Percentiles rank a stretch among this genome's conserved stretches.
phyloP scores from a whole-genome alignment of 345 rosid species.

The Gossypioides kirkii region DNA sequence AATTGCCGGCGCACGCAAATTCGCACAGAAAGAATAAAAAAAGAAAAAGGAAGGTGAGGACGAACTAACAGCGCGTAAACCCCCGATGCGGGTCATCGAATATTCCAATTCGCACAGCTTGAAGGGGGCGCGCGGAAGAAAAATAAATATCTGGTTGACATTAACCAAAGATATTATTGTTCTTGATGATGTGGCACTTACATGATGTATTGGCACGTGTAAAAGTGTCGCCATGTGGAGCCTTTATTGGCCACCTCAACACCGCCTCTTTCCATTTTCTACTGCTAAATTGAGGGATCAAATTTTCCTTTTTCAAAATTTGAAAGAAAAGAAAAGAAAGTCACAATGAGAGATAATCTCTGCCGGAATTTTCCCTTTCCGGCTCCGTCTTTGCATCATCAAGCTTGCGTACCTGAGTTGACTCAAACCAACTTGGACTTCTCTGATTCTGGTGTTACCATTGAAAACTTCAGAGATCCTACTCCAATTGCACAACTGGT shows the following conservation, averaged over 20 bases:
- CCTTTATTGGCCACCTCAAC: constrained; percentile 21
- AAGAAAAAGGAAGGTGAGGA: too few species aligned
- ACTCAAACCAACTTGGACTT: constrained; percentile 33
- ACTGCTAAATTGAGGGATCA: constrained; percentile 13
- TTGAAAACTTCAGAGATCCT: constrained; percentile 20
- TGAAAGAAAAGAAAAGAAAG: neutral
- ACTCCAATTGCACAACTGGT: constrained; percentile 29
- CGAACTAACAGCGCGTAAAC: too few species aligned
- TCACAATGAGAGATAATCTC: constrained; percentile 13
- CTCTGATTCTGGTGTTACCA: constrained; percentile 39
- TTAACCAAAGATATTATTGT: constrained; percentile 42
- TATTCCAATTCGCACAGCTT: too few species aligned
- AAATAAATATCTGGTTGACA: constrained; percentile 44
- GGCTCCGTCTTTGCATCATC: constrained; percentile 30
- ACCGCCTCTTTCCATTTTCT: constrained; percentile 14
- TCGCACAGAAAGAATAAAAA: too few species aligned
- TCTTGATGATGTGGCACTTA: constrained; percentile 35
- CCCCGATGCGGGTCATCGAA: too few species aligned
- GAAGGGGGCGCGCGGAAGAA: neutral
- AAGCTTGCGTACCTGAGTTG: constrained; percentile 27
- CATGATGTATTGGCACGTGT: constrained; percentile 34
- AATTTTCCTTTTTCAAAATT: neutral
- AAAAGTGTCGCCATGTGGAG: constrained; percentile 67
- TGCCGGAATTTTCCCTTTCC: constrained; percentile 21
- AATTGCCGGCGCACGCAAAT: too few species aligned